Conservation (phyloP, 345 rosid species). For the Dovyalis caffra region DNA sequence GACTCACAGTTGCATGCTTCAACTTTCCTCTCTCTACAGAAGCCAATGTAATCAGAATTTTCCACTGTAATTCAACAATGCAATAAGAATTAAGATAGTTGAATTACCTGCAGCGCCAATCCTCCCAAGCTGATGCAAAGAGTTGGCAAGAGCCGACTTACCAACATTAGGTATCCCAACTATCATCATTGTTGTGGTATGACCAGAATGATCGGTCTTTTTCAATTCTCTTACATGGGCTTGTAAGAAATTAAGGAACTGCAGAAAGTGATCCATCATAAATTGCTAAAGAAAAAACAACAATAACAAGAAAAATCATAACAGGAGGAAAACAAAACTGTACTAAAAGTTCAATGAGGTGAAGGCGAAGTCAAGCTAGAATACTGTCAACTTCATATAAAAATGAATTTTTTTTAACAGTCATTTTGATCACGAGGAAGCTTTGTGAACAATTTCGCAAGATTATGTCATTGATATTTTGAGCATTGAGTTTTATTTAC, state of each 20-base stretch:
- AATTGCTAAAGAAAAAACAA: too few species aligned
- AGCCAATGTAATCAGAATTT: neutral
- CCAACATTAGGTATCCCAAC: conserved; percentile 88
- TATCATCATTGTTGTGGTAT: conserved; percentile 60
- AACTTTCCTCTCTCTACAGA: conserved; percentile 74
- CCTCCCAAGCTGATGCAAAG: conserved; percentile 85
- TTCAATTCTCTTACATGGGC: conserved; percentile 56
- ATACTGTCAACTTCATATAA: too few species aligned
- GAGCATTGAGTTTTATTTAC: too few species aligned
- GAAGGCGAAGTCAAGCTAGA: too few species aligned
- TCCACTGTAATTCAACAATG: neutral
- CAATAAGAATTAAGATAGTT: neutral
- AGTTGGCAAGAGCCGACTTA: conserved; percentile 76
- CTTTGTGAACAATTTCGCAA: too few species aligned
- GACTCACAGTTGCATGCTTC: conserved; percentile 65
- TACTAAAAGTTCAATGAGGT: too few species aligned
- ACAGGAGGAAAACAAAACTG: too few species aligned
- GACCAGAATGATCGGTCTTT: conserved; percentile 39
- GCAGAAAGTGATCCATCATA: conserved; percentile 6
- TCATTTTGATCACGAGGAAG: too few species aligned
- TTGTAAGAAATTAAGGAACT: conserved; percentile 81
- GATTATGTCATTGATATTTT: too few species aligned
- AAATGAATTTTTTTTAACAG: too few species aligned
- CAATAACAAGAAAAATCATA: too few species aligned
- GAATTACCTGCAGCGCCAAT: conserved; percentile 65